Percentiles rank a stretch among this genome's conserved stretches.
These are phyloP conservation scores for Capsella rubella DNA, from an alignment of 441 rosid genomes.

Conservation along the genomic window DNA sequence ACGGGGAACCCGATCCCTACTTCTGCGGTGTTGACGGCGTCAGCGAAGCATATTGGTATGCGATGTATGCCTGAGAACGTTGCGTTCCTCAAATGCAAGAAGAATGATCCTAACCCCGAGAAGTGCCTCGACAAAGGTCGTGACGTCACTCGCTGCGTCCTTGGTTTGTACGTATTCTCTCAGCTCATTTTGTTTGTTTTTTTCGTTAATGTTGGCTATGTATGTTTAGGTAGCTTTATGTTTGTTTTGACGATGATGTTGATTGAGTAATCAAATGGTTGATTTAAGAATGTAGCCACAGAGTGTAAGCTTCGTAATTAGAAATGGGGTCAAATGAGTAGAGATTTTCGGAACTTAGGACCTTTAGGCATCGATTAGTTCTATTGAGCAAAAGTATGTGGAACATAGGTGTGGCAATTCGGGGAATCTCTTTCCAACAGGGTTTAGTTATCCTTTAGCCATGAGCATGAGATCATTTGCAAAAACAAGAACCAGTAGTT, in stretches of 20 bases:
- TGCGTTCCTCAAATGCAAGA: conserved; percentile 92
- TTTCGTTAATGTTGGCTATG: background rate
- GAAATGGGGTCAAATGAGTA: background rate
- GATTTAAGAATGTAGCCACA: background rate
- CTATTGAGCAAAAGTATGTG: background rate
- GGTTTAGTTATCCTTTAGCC: background rate
- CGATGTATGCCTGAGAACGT: conserved; percentile 80
- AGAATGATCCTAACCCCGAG: conserved; percentile 97
- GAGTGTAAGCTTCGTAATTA: background rate
- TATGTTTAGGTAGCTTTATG: background rate
- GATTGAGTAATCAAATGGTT: background rate
- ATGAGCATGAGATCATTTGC: conserved; percentile 5
- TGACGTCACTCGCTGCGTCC: conserved; percentile 94
- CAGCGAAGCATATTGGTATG: conserved; percentile 80
- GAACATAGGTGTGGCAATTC: background rate
- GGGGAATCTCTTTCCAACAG: background rate
- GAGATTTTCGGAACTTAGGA: conserved; percentile 6
- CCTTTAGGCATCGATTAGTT: background rate
- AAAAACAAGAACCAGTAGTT: background rate
- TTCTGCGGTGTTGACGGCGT: conserved; percentile 83
- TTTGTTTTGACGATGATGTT: background rate
- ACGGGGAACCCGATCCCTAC: conserved; percentile 94
- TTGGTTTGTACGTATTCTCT: conserved; percentile 69
- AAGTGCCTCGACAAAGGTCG: conserved; percentile 95
- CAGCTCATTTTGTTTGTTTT: background rate